Base-by-base conservation (phyloP, 805 yeast species). In the Candida vartiovaarae region DNA sequence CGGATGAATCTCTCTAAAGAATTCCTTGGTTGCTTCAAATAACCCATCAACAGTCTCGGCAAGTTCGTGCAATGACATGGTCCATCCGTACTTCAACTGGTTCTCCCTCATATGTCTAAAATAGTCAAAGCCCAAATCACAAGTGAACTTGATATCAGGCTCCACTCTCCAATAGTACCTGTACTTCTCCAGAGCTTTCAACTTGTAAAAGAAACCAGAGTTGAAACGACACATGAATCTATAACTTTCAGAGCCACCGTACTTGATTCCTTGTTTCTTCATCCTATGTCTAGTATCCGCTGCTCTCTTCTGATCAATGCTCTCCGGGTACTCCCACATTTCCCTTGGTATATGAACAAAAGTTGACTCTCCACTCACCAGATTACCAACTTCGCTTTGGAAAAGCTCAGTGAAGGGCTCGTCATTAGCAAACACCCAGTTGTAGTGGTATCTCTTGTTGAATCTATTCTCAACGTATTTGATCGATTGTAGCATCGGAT, bases 91-190 rank as follows among this genome's bases (percentile, higher is more conserved):
- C 42, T 65, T 65, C 55, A 76, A 72, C n/a, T 74, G 64, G 49
- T 77, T 67, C 24, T 64, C 72, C 15, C 74, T 65, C 81, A 84
- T 72, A 51, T 66, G 67, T 42, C 64, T 68, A 65, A 84, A 84
- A 24, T 81, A 74, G 57, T 84, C 91, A 46, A 74, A 67, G 46
- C 75, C 68, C 24, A 81, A 64, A 59, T 82, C 82, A 66, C 91
- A 84, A 49, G 60, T 70, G 42, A 78, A 65, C 39, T 70, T 65
- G 40, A 80, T 76, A 40, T 79, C 82, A 9, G 89, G 88, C 62
- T 83, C 91, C 35, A 84, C 82, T 46, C 91, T 68, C 91, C 90
- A 83, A 58, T 78, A 82, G 59, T 78, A 85, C 37, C 73, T 76
- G 61, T 81, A 82, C n/a, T 72, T 68, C 41, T 65, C 59, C 60